A percentile compares a stretch with the other conserved stretches of the same genome.
Conservation (phyloP, 192 early-diverging fungal genomes). For the Blastocladiella britannica region DNA sequence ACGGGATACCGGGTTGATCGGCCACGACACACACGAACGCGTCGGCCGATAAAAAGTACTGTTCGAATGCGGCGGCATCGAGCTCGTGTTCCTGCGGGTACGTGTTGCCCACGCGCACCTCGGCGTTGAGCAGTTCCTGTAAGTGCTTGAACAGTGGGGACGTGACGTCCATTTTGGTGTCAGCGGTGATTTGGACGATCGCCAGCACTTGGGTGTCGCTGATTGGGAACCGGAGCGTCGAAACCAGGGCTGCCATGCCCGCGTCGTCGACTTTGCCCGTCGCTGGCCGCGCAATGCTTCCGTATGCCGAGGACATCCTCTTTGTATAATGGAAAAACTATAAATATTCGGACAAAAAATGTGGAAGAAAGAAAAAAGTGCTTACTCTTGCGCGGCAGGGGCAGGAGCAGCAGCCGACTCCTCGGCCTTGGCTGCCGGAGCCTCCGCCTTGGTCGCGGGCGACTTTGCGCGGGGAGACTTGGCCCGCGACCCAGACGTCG, state of each 20-base stretch:
- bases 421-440: not conserved
- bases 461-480: not conserved
- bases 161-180: not conserved
- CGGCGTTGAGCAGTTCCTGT: slow-evolving; percentile 33
- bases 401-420: not conserved
- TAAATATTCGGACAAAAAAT: not conserved
- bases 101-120: slow-evolving; percentile 42
- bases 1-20: not conserved
- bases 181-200: not conserved
- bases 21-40: slow-evolving; percentile 23
- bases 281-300: slow-evolving; percentile 11
- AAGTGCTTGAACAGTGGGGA: slow-evolving; percentile 14
- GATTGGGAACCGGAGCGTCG: slow-evolving; percentile 1
- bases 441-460: not conserved
- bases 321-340: not conserved
- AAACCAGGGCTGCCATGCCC: slow-evolving; percentile 8
- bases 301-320: slow-evolving; percentile 26
- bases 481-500: not conserved
- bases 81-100: slow-evolving; percentile 43
- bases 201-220: slow-evolving; percentile 8
- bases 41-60: slow-evolving; percentile 31
- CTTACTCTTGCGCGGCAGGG: not conserved
- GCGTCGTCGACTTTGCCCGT: not conserved
- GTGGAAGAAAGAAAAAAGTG: not conserved
- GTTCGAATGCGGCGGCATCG: slow-evolving; percentile 17